Conservation (phyloP, 1,139 yeast species). For the Debaryomycetaceae sp. region DNA sequence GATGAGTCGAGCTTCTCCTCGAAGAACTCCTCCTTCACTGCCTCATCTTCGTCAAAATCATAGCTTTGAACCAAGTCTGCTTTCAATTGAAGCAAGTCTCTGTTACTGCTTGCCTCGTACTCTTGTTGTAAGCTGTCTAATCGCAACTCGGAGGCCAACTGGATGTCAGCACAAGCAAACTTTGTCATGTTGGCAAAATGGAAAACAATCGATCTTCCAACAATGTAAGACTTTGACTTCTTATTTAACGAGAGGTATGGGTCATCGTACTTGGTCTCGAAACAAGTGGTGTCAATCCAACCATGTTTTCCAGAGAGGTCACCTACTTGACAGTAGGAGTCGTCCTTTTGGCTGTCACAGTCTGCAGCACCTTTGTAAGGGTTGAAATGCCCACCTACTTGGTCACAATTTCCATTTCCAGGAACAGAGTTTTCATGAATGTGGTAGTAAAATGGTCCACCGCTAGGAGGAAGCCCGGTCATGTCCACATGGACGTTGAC, state of each 20-base stretch:
- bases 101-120: conserved; percentile 14
- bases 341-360: conserved; percentile 44
- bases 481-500: conserved; percentile 60
- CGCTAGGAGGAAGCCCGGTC: conserved; percentile 51
- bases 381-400: conserved; percentile 50
- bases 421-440: conserved; percentile 51
- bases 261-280: conserved; percentile 50
- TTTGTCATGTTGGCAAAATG: conserved; percentile 48
- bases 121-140: conserved; percentile 24
- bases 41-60: conserved; percentile 2
- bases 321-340: conserved; percentile 56
- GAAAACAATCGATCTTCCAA: conserved; percentile 51
- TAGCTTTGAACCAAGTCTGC: conserved; percentile 3
- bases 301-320: conserved; percentile 67
- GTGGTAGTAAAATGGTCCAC: conserved; percentile 61
- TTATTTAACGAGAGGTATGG: conserved; percentile 52
- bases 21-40: conserved; percentile 1
- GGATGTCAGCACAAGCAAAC: conserved; percentile 59
- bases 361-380: conserved; percentile 47
- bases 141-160: conserved; percentile 22
- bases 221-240: conserved; percentile 44
- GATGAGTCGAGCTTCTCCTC: not conserved
- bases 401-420: conserved; percentile 42
- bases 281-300: conserved; percentile 51
- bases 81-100: conserved; percentile 12